Base-by-base conservation (phyloP, 768 basidiomycete genomes). In the Phanerochaete carnosa region DNA sequence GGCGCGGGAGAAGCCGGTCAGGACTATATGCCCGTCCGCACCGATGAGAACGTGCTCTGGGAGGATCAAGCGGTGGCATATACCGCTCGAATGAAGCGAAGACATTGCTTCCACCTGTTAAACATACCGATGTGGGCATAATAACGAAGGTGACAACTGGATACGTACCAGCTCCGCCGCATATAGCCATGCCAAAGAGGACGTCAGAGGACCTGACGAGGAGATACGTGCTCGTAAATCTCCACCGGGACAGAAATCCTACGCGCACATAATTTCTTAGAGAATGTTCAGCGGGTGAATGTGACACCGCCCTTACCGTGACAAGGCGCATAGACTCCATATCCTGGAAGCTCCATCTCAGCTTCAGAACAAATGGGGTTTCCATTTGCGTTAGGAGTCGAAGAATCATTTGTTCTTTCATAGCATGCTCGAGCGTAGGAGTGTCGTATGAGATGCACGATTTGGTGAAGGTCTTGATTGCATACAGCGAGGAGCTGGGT, bases 151-250 rank as follows among this genome's bases (percentile, higher is more conserved):
- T 8, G 16, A 26, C n/a, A 29, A 49, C 46, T 11, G 19, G n/a
- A 29, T 7, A 65, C 79, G 61, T 55, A 84, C 83, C 32, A 85
- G 67, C 68, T 86, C 83, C 32, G 77, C 75, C 5, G 80, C 79
- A 62, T 79, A 82, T 51, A 80, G 76, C 19, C 71, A 66, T 1
- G 76, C 75, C 15, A 75, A 73, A 4, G 75, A 68, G 5, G 74
- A 67, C 9, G 67, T 64, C 8, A 84, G 59, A 1, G 73, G 63
- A 0, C 78, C 80, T 47, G 74, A 33, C 2, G 22, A 46, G 9
- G 15, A 16, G 37, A 81, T 62, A 22, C 74, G 65, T 13, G 74
- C 68, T 19, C 68, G 47, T 2, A 81, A 63, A 50, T 64, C 71
- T 16, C 72, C 72, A 35, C 68, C 62, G 23, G 70, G 72, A 62